These are phyloP conservation scores for Pichia sp. DNA, from an alignment of 1,139 yeast genomes.

Conservation along the genomic window DNA sequence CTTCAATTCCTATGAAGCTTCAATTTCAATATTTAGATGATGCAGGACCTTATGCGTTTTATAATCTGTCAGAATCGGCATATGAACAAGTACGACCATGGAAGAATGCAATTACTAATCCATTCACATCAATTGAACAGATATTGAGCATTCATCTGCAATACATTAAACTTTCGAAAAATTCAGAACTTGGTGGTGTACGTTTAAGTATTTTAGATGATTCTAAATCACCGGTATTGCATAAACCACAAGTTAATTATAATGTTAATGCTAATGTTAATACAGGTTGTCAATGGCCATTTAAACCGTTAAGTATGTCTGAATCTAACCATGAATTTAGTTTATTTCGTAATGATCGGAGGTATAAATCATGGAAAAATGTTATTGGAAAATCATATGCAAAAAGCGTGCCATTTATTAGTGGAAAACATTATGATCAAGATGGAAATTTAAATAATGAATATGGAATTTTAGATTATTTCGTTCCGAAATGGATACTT, in stretches of 20 bases:
- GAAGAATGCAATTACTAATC: slow-evolving; percentile 10
- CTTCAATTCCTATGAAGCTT: slow-evolving; percentile 8
- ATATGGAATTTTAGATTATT: slow-evolving; percentile 11
- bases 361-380: slow-evolving; percentile 10
- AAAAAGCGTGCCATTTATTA: slow-evolving; percentile 11
- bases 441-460: not conserved
- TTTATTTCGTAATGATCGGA: slow-evolving; percentile 6
- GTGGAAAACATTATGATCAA: not conserved
- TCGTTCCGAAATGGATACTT: slow-evolving; percentile 14
- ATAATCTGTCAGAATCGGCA: slow-evolving; percentile 9
- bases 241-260: slow-evolving; percentile 1
- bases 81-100: slow-evolving; percentile 7
- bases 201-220: slow-evolving; percentile 8
- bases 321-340: slow-evolving; percentile 3
- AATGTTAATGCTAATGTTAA: not conserved
- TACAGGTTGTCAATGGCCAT: slow-evolving; percentile 8
- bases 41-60: slow-evolving; percentile 13
- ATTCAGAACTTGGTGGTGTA: slow-evolving; percentile 11
- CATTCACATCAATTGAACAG: slow-evolving; percentile 15
- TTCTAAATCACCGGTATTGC: slow-evolving; percentile 2
- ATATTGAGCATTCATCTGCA: slow-evolving; percentile 12
- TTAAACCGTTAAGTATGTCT: slow-evolving; percentile 13
- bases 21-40: slow-evolving; percentile 11
- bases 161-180: slow-evolving; percentile 11
- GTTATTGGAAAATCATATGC: slow-evolving; percentile 12